phyloP scores from a whole-genome alignment of 2,329 filamentous ascomycete species.

The Hypoxylon sp. region DNA sequence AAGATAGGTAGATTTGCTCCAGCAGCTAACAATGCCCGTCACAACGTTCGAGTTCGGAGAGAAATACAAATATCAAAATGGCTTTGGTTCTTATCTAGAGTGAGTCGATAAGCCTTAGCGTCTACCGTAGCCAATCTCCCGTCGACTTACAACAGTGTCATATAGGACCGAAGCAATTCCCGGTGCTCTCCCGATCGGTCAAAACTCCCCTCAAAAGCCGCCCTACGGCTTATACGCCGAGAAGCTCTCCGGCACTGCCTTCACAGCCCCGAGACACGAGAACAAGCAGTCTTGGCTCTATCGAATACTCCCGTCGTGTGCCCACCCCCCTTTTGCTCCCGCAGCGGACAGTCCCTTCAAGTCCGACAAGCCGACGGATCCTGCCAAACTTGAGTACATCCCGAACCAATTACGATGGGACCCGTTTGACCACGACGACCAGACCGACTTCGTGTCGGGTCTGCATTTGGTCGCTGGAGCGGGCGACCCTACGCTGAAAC shows the following conservation, averaged over 20 bases:
- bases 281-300: slow-evolving; percentile 75
- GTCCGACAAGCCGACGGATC: slow-evolving; percentile 63
- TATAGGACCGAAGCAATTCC: slow-evolving; percentile 71
- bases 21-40: slow-evolving; percentile 53
- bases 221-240: slow-evolving; percentile 79
- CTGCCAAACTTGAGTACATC: slow-evolving; percentile 76
- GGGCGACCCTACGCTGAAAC: slow-evolving; percentile 80
- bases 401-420: slow-evolving; percentile 90
- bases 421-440: slow-evolving; percentile 80
- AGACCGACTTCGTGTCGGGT: slow-evolving; percentile 61
- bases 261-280: slow-evolving; percentile 71
- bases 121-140: background rate
- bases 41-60: slow-evolving; percentile 57
- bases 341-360: slow-evolving; percentile 60
- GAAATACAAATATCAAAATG: slow-evolving; percentile 76
- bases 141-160: slow-evolving; percentile 4
- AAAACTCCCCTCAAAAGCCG: slow-evolving; percentile 80
- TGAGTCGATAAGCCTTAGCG: slow-evolving; percentile 56
- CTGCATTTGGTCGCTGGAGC: slow-evolving; percentile 78
- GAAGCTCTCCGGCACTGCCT: slow-evolving; percentile 73
- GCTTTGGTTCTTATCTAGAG: slow-evolving; percentile 79
- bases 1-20: background rate
- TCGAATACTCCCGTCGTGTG: slow-evolving; percentile 69
- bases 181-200: slow-evolving; percentile 75
- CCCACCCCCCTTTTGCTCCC: slow-evolving; percentile 60